Conservation (phyloP, 2,329 filamentous ascomycete genomes). For the Nothopassalora personata region DNA sequence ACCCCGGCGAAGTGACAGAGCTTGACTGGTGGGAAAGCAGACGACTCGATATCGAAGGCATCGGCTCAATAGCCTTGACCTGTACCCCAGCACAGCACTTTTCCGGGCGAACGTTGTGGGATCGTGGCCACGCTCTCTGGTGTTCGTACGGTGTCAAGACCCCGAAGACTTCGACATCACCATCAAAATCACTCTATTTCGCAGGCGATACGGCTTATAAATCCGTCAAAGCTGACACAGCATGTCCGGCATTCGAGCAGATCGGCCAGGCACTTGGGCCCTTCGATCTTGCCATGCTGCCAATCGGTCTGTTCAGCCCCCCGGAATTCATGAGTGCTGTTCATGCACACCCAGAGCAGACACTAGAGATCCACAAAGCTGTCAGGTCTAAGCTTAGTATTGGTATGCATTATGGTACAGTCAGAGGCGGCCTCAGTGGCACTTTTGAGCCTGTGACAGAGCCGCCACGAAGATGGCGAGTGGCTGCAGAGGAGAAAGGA, state of each 20-base stretch:
- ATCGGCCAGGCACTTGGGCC: constrained; percentile 44
- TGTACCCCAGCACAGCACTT: constrained; percentile 47
- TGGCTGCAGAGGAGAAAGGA: constrained; percentile 39
- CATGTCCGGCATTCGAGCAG: constrained; percentile 46
- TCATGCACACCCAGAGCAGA: constrained; percentile 46
- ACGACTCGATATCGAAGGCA: constrained; percentile 29
- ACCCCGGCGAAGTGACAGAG: constrained; percentile 39
- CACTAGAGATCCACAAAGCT: constrained; percentile 45
- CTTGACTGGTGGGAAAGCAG: constrained; percentile 49
- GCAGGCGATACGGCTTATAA: constrained; percentile 49
- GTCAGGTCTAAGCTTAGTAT: constrained; percentile 44
- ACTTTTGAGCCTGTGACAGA: constrained; percentile 48
- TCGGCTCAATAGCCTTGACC: constrained; percentile 39
- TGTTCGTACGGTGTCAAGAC: constrained; percentile 43
- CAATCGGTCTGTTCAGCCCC: constrained; percentile 47
- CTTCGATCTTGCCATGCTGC: constrained; percentile 47
- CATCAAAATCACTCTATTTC: constrained; percentile 40
- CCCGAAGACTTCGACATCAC: constrained; percentile 21
- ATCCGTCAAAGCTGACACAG: constrained; percentile 34
- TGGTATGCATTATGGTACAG: constrained; percentile 50
- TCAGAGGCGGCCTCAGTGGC: constrained; percentile 41
- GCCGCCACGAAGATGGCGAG: constrained; percentile 42
- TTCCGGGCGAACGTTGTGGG: constrained; percentile 39
- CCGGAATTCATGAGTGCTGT: constrained; percentile 41
- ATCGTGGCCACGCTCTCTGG: constrained; percentile 42